Evolutionary conservation across 768 basidiomycete species (phyloP).

Genomic region (Stropharia rugosoannulata): DNA sequence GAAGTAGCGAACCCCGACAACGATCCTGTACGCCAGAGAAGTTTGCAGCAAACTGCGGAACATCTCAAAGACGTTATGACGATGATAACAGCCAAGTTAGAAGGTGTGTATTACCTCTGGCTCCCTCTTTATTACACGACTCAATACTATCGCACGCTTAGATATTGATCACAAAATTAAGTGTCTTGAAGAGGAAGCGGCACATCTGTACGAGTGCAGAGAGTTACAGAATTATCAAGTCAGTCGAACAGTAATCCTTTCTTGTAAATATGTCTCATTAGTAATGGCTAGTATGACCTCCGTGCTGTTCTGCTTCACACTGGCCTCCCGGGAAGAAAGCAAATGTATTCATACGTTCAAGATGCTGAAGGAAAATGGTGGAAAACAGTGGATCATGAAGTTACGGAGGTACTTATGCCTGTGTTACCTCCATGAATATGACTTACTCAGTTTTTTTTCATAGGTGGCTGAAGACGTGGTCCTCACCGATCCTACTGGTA

Average conservation of each 20-base stretch:
- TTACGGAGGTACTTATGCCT: slow-evolving; percentile 53
- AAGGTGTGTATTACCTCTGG: slow-evolving; percentile 37
- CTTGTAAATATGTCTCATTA: not conserved
- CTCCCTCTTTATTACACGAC: not conserved
- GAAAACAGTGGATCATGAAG: slow-evolving; percentile 72
- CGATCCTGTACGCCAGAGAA: slow-evolving; percentile 43
- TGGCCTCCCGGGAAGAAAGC: slow-evolving; percentile 73
- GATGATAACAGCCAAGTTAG: slow-evolving; percentile 50
- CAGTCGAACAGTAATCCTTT: slow-evolving; percentile 16
- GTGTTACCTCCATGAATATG: not conserved
- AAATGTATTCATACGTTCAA: slow-evolving; percentile 77
- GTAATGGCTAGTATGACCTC: slow-evolving; percentile 64
- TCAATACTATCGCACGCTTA: slow-evolving; percentile 22
- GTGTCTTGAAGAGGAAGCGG: slow-evolving; percentile 41
- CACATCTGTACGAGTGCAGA: slow-evolving; percentile 54
- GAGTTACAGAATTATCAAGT: slow-evolving; percentile 66
- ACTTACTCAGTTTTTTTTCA: not conserved
- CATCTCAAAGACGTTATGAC: slow-evolving; percentile 55
- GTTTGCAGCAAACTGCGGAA: slow-evolving; percentile 40
- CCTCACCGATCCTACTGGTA: slow-evolving; percentile 64
- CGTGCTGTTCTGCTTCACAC: slow-evolving; percentile 78
- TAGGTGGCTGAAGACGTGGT: slow-evolving; percentile 74
- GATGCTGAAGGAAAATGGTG: slow-evolving; percentile 68
- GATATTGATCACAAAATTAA: slow-evolving; percentile 52
- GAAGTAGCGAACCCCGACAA: slow-evolving; percentile 52